Percentiles rank a stretch among this genome's conserved stretches.
phyloP scores from a whole-genome alignment of 768 basidiomycete species.

The Gymnopilus dilepis region DNA sequence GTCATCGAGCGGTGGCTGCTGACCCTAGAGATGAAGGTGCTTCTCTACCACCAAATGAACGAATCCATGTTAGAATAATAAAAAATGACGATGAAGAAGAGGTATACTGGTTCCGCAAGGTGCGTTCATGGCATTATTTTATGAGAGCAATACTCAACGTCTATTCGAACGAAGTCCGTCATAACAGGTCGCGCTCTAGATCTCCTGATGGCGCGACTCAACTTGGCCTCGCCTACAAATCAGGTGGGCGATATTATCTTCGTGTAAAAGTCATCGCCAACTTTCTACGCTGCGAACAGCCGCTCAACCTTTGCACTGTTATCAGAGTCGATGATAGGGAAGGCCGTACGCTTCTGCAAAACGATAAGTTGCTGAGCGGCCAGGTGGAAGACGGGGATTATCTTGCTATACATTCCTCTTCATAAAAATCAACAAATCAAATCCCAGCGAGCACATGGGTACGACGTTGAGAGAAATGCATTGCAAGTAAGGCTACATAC shows the following conservation, averaged over 20 bases:
- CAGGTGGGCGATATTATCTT: slow-evolving; percentile 33
- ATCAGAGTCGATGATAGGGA: slow-evolving; percentile 28
- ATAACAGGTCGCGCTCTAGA: slow-evolving; percentile 70
- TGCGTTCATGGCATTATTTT: slow-evolving; percentile 30
- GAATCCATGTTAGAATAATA: slow-evolving; percentile 60
- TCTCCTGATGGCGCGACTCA: slow-evolving; percentile 46
- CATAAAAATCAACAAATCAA: slow-evolving; percentile 8
- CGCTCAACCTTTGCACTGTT: slow-evolving; percentile 41
- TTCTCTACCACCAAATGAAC: slow-evolving; percentile 54
- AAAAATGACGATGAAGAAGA: slow-evolving; percentile 43
- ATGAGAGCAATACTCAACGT: background rate
- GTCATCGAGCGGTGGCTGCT: slow-evolving; percentile 67
- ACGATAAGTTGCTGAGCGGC: slow-evolving; percentile 50
- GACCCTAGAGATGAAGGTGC: slow-evolving; percentile 61
- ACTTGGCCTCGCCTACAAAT: slow-evolving; percentile 28
- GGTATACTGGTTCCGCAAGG: slow-evolving; percentile 77
- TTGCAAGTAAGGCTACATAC: slow-evolving; percentile 43
- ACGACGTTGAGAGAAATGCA: slow-evolving; percentile 42
- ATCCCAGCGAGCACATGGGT: slow-evolving; percentile 17
- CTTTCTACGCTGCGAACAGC: slow-evolving; percentile 37
- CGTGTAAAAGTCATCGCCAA: background rate
- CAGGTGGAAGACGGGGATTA: slow-evolving; percentile 61
- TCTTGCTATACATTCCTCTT: slow-evolving; percentile 27
- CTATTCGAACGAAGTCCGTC: slow-evolving; percentile 46
- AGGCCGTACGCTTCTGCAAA: slow-evolving; percentile 40